Evolutionary conservation across 2,329 filamentous ascomycete genomes (phyloP).

Genomic region (Xylaria sp.): DNA sequence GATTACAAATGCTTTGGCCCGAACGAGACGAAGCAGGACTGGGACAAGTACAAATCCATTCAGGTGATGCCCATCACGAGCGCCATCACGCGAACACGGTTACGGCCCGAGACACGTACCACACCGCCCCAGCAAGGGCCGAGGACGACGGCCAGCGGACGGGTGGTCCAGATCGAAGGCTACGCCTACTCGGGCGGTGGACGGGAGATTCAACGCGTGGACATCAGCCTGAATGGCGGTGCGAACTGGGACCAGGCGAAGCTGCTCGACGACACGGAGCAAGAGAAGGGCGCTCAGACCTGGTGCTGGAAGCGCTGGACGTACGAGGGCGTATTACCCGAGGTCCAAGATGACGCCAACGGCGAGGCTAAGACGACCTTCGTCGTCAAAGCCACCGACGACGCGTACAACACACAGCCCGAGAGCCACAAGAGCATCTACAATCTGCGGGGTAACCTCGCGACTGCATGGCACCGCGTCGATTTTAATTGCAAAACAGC

Average conservation of each 20-base stretch:
- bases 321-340: conserved; percentile 61
- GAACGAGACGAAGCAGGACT: conserved; percentile 68
- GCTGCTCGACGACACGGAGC: conserved; percentile 60
- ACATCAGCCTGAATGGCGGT: conserved; percentile 72
- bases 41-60: conserved; percentile 70
- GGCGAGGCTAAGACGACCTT: conserved; percentile 60
- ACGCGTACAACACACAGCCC: conserved; percentile 73
- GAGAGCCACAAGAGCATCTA: conserved; percentile 69
- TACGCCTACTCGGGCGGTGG: conserved; percentile 77
- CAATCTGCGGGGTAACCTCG: conserved; percentile 72
- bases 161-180: conserved; percentile 58
- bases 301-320: conserved; percentile 75
- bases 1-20: conserved; percentile 77
- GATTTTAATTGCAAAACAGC: conserved; percentile 45
- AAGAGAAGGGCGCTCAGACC: conserved; percentile 56
- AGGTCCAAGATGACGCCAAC: conserved; percentile 41
- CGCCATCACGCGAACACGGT: conserved; percentile 63
- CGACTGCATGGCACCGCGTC: conserved; percentile 74
- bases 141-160: conserved; percentile 20
- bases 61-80: conserved; percentile 76
- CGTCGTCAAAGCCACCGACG: conserved; percentile 73
- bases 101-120: conserved; percentile 39
- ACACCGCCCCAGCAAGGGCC: background rate
- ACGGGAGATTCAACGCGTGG: conserved; percentile 72
- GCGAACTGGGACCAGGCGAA: conserved; percentile 71